Percentiles rank a stretch among this genome's conserved stretches.
Evolutionary conservation across 2,329 filamentous ascomycete species (phyloP).

Genomic region (Fonsecaea erecta): DNA sequence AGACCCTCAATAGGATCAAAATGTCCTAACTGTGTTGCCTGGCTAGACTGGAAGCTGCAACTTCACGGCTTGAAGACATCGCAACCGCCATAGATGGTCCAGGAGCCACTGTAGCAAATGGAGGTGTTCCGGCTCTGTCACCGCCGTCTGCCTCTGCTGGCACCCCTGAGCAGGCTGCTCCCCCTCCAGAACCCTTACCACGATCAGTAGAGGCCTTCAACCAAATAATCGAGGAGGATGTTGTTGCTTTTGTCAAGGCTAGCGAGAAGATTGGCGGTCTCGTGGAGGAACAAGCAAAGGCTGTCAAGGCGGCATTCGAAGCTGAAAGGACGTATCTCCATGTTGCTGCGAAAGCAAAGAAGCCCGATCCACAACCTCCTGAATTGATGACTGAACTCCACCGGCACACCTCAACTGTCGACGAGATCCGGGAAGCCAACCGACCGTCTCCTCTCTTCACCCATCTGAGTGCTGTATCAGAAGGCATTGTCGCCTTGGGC

Average conservation of each 20-base stretch:
- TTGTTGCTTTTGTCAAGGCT: conserved; percentile 76
- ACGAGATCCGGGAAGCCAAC: conserved; percentile 80
- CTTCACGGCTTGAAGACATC: conserved; percentile 94
- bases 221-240: conserved; percentile 70
- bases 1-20: background rate
- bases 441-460: conserved; percentile 75
- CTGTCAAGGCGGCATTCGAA: conserved; percentile 70
- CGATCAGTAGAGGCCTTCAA: conserved; percentile 89
- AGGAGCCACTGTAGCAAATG: conserved; percentile 42
- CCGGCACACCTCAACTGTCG: conserved; percentile 76
- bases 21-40: conserved; percentile 28
- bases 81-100: conserved; percentile 70
- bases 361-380: conserved; percentile 75
- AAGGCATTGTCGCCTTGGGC: conserved; percentile 84
- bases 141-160: conserved; percentile 42
- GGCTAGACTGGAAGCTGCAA: conserved; percentile 90
- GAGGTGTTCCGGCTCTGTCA: conserved; percentile 46
- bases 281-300: conserved; percentile 69
- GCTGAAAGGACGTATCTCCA: conserved; percentile 87
- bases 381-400: conserved; percentile 87
- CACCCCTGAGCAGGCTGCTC: conserved; percentile 44
- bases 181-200: conserved; percentile 65
- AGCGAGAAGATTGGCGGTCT: conserved; percentile 78
- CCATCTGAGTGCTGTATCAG: conserved; percentile 83
- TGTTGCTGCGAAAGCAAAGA: conserved; percentile 87